Conservation (phyloP, 164 flowering plant genomes). For the Magnolia sinica region DNA sequence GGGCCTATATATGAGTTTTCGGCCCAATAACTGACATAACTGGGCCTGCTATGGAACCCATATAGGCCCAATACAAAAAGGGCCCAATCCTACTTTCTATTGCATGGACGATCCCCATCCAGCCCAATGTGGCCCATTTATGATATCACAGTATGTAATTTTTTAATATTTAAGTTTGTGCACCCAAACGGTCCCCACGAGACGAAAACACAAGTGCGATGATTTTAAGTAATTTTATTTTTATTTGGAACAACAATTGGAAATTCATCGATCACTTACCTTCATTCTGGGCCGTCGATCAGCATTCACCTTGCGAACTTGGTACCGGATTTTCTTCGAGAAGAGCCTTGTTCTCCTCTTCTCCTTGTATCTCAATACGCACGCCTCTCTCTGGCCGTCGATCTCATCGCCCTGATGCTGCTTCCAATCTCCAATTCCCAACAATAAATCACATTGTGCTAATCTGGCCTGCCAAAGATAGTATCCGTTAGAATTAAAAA, state of each 20-base stretch:
- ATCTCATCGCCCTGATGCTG: constrained; percentile 4
- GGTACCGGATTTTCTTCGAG: constrained; percentile 89
- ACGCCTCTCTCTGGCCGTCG: constrained; percentile 82
- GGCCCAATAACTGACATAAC: too few species aligned
- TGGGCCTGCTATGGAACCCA: too few species aligned
- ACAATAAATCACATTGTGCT: constrained; percentile 69
- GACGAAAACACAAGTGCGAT: not conserved
- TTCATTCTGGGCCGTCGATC: constrained; percentile 96
- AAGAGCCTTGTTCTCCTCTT: constrained; percentile 76
- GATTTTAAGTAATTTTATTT: too few species aligned
- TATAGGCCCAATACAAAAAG: not conserved
- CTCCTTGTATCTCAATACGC: constrained; percentile 85
- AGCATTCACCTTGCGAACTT: constrained; percentile 91
- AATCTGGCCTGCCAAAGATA: constrained; percentile 58
- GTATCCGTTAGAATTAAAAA: not conserved
- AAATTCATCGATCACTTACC: constrained; percentile 32
- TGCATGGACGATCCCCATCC: not conserved
- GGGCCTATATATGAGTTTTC: too few species aligned
- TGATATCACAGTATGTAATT: not conserved
- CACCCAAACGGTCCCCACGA: not conserved
- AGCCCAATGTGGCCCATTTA: not conserved
- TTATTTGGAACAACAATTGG: not conserved
- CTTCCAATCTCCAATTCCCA: constrained; percentile 28
- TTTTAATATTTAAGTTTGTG: not conserved
- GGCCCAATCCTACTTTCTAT: not conserved